Conservation (phyloP, 2,329 filamentous ascomycete genomes). For the Apiospora marii region DNA sequence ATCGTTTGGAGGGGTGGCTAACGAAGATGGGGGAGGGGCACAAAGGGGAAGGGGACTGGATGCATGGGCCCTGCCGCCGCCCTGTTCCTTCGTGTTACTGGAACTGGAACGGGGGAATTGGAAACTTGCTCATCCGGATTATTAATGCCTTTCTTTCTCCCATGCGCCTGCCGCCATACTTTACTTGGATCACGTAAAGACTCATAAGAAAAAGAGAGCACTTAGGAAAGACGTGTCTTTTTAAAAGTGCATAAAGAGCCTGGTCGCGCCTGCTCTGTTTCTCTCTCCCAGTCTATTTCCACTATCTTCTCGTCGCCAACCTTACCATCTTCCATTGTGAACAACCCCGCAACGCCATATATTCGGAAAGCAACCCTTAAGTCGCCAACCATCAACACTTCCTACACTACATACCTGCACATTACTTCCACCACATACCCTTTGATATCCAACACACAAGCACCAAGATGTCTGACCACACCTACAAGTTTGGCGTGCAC, state of each 20-base stretch:
- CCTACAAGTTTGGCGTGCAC: constrained; percentile 92
- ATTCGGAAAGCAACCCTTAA: constrained; percentile 17
- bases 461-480: constrained; percentile 76
- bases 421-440: neutral
- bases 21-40: neutral
- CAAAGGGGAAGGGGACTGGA: neutral
- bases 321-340: neutral
- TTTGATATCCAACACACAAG: constrained; percentile 9
- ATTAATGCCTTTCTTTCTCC: constrained; percentile 14
- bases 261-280: neutral
- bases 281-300: neutral
- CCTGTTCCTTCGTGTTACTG: neutral
- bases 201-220: neutral
- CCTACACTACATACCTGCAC: neutral
- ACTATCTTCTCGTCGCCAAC: neutral
- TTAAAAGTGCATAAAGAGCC: constrained; percentile 5
- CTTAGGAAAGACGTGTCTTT: constrained; percentile 2
- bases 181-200: constrained; percentile 11
- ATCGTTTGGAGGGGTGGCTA: neutral
- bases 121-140: constrained; percentile 19
- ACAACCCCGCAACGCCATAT: neutral
- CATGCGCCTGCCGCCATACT: neutral
- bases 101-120: neutral
- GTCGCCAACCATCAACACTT: neutral
- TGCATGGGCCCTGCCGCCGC: neutral